Evolutionary conservation across 768 basidiomycete species (phyloP).

Genomic region (Leccinum subgranulosum): DNA sequence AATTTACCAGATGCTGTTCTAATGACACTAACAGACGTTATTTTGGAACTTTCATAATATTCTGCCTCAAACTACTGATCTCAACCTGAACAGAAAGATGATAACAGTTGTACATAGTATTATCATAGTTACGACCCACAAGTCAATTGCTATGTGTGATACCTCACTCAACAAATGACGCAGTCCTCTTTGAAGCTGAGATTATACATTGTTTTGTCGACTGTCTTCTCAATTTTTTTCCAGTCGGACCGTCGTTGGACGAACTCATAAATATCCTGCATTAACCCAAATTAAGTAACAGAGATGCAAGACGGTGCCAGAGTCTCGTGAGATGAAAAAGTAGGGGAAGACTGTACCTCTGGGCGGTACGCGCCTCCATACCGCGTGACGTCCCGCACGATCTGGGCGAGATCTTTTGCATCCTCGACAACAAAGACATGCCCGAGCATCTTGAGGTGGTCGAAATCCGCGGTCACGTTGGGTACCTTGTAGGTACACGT

Average conservation of each 20-base stretch:
- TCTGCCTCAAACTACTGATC: neutral
- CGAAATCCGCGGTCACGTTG: slow-evolving; percentile 83
- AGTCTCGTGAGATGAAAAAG: neutral
- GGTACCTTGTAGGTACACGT: slow-evolving; percentile 47
- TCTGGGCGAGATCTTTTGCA: slow-evolving; percentile 94
- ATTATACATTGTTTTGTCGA: slow-evolving; percentile 94
- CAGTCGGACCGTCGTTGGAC: slow-evolving; percentile 93
- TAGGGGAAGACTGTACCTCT: slow-evolving; percentile 54
- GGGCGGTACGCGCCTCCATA: slow-evolving; percentile 95
- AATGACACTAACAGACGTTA: neutral
- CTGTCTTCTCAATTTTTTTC: slow-evolving; percentile 97
- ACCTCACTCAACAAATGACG: slow-evolving; percentile 39
- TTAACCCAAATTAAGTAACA: neutral
- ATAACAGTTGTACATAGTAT: neutral
- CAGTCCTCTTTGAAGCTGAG: slow-evolving; percentile 93
- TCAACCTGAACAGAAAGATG: neutral
- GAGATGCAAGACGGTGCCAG: neutral
- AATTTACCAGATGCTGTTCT: neutral
- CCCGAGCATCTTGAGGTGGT: slow-evolving; percentile 94
- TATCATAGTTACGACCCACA: neutral
- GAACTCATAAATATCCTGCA: slow-evolving; percentile 90
- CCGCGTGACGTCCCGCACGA: slow-evolving; percentile 90
- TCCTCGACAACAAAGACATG: slow-evolving; percentile 96
- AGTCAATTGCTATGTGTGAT: no score
- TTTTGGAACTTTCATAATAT: neutral